These are phyloP conservation scores for Colletotrichum navitas DNA, from an alignment of 2,329 filamentous ascomycete genomes.

Conservation along the genomic window DNA sequence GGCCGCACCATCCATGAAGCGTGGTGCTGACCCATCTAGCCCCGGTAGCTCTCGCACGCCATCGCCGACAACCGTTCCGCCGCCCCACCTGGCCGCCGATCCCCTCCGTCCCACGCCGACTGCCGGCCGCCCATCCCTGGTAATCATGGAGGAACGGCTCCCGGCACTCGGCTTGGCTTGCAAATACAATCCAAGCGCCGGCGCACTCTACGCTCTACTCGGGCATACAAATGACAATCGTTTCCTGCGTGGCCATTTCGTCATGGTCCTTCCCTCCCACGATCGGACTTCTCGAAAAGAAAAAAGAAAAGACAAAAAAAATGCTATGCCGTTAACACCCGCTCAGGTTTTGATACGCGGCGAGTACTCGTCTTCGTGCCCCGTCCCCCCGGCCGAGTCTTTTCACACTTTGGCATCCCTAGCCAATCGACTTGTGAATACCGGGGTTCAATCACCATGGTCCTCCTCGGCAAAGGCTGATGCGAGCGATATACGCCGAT, in stretches of 20 bases:
- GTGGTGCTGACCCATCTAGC: constrained; percentile 2
- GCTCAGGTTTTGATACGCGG: background rate
- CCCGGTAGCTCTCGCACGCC: constrained; percentile 34
- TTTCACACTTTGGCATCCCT: background rate
- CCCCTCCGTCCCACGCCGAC: constrained; percentile 34
- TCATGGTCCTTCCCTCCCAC: background rate
- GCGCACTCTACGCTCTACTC: too few species aligned
- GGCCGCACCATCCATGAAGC: constrained; percentile 1
- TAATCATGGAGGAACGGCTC: background rate
- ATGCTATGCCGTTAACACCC: background rate
- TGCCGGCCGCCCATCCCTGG: constrained; percentile 30
- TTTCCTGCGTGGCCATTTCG: background rate
- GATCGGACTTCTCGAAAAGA: background rate
- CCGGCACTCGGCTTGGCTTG: background rate
- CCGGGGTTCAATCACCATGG: background rate
- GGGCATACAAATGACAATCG: too few species aligned
- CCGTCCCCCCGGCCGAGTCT: too few species aligned
- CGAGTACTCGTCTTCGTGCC: background rate
- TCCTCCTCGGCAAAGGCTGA: background rate
- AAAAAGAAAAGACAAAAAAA: background rate
- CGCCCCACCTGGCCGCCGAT: constrained; percentile 5
- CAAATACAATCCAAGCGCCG: background rate
- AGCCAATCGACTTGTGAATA: background rate
- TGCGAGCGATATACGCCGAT: background rate
- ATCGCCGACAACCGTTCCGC: constrained; percentile 40